Evolutionary conservation across 179 eudicot genomes (phyloP).

Genomic region (Patellifolia procumbens): DNA sequence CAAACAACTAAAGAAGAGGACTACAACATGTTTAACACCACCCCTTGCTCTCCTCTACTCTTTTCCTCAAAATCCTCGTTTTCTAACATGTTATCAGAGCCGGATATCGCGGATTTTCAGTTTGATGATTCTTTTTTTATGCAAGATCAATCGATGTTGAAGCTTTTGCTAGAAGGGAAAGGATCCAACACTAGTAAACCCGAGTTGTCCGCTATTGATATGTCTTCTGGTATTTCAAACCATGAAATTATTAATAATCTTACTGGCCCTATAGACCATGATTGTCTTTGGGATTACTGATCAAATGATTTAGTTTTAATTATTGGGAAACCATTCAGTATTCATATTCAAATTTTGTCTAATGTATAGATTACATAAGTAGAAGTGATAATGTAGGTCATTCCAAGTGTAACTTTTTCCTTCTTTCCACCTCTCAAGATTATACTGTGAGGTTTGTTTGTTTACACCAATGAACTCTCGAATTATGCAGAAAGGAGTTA

Average conservation of each 20-base stretch:
- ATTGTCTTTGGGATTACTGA: conserved; percentile 21
- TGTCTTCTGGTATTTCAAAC: background rate
- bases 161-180: conserved; percentile 5
- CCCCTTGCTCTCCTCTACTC: conserved; percentile 3
- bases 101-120: background rate
- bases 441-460: no score
- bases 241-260: background rate
- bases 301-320: background rate
- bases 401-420: background rate
- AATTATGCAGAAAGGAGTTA: no score
- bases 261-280: background rate
- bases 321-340: background rate
- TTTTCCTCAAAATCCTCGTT: conserved; percentile 1
- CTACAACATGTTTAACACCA: conserved; percentile 6
- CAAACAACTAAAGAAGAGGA: conserved; percentile 7
- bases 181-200: background rate
- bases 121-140: background rate
- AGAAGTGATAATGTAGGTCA: background rate
- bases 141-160: conserved; percentile 8
- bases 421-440: background rate
- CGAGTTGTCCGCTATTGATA: background rate
- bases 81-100: conserved; percentile 14
- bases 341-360: background rate
- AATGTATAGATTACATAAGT: background rate
- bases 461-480: no score